Evolutionary conservation across 179 eudicot genomes (phyloP).

Genomic region (Vitellaria paradoxa): DNA sequence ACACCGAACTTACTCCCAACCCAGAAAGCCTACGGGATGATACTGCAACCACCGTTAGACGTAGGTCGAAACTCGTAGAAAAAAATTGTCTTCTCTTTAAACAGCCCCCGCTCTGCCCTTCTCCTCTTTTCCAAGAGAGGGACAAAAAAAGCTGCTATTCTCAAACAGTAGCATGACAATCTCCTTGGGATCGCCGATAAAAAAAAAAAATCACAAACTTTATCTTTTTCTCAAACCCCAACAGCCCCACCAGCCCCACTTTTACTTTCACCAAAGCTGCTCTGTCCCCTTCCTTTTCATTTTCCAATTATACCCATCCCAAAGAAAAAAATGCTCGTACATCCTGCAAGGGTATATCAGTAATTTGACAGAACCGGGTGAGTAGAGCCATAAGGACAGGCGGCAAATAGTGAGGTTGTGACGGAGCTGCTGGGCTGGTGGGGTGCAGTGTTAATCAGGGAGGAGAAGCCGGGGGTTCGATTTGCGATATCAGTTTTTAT

Average conservation of each 20-base stretch:
- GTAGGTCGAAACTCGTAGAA: too few species aligned
- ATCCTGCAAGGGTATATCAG: background rate
- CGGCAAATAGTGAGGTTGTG: background rate
- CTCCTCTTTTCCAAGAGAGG: background rate
- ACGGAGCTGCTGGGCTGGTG: background rate
- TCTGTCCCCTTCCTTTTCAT: background rate
- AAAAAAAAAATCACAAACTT: conserved; percentile 10
- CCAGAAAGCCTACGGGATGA: too few species aligned
- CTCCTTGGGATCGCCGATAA: conserved; percentile 18
- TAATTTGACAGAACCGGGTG: background rate
- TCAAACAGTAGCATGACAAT: background rate
- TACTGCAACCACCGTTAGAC: too few species aligned
- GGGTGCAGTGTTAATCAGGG: background rate
- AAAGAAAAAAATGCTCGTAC: background rate
- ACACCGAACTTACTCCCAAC: too few species aligned
- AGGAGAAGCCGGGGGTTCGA: too few species aligned
- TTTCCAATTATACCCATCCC: background rate
- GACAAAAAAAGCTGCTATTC: background rate
- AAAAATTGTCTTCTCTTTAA: too few species aligned
- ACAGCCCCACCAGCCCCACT: background rate
- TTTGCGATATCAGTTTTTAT: too few species aligned
- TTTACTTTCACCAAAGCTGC: conserved; percentile 21
- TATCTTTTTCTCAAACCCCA: conserved; percentile 2
- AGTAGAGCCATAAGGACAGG: background rate
- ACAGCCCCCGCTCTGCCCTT: too few species aligned